These are phyloP conservation scores for Xylaria curta DNA, from an alignment of 495 filamentous ascomycete species.

Conservation along the genomic window DNA sequence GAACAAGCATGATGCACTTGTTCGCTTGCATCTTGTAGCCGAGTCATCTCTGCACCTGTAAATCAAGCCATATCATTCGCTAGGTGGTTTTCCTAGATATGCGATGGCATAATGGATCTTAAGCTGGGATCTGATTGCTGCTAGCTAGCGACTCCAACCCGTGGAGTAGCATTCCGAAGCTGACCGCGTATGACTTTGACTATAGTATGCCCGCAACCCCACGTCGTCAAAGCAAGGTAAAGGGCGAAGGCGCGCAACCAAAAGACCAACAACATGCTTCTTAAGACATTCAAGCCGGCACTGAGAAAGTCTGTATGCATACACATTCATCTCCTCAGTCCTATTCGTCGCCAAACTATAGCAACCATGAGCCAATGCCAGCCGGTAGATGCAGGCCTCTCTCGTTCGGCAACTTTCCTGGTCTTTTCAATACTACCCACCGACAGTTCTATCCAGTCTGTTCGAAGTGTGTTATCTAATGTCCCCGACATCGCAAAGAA, in stretches of 20 bases:
- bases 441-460: slow-evolving; percentile 40
- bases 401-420: slow-evolving; percentile 58
- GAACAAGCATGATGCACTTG: neutral
- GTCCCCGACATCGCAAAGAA: slow-evolving; percentile 59
- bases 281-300: slow-evolving; percentile 7
- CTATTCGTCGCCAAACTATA: slow-evolving; percentile 13
- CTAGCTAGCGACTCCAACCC: neutral
- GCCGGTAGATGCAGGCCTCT: slow-evolving; percentile 55
- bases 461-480: slow-evolving; percentile 53
- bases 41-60: neutral
- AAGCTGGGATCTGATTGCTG: neutral
- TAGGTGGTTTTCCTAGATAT: neutral
- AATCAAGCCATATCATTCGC: neutral
- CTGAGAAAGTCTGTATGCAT: neutral
- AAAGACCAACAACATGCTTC: slow-evolving; percentile 5
- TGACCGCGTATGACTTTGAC: slow-evolving; percentile 3
- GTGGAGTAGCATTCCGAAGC: slow-evolving; percentile 16
- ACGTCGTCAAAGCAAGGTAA: neutral
- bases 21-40: neutral
- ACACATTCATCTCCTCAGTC: neutral
- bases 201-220: neutral
- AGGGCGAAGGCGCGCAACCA: neutral
- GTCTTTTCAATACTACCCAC: slow-evolving; percentile 48
- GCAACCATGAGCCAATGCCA: slow-evolving; percentile 40
- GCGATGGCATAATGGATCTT: neutral